Percentiles rank a stretch among this genome's conserved stretches.
Evolutionary conservation across 1,139 yeast genomes (phyloP).

Genomic region (Debaryomycetaceae sp.): DNA sequence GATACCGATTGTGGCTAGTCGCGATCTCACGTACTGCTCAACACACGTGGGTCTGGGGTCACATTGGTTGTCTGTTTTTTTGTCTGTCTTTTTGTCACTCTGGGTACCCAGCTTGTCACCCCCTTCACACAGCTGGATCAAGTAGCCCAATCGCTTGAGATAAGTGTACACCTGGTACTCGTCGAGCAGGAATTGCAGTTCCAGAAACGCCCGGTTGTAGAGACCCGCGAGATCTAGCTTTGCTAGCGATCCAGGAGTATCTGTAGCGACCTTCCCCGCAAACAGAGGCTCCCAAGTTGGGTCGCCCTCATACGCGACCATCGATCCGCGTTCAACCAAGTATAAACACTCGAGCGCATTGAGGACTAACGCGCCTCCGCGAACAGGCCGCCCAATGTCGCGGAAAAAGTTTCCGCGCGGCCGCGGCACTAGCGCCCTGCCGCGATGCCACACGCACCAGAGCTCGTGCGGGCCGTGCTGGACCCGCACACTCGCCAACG

Average conservation of each 20-base stretch:
- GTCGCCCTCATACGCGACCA: conserved; percentile 39
- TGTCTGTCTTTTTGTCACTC: conserved; percentile 1
- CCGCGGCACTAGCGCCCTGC: conserved; percentile 38
- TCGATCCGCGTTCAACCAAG: conserved; percentile 73
- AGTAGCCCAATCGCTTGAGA: conserved; percentile 70
- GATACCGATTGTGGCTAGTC: conserved; percentile 2
- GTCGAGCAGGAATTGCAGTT: conserved; percentile 28
- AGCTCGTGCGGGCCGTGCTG: conserved; percentile 41
- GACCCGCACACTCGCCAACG: conserved; percentile 49
- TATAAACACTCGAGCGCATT: conserved; percentile 63
- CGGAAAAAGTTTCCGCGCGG: conserved; percentile 68
- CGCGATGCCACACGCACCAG: conserved; percentile 34
- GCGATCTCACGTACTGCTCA: neutral
- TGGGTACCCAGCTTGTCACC: neutral
- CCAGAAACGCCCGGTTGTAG: conserved; percentile 41
- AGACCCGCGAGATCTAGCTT: conserved; percentile 57
- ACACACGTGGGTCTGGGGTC: neutral
- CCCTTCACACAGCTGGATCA: conserved; percentile 34
- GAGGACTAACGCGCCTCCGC: conserved; percentile 31
- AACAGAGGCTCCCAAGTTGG: conserved; percentile 2
- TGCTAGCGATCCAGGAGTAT: conserved; percentile 9
- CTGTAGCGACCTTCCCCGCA: neutral
- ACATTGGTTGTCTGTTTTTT: too few species aligned
- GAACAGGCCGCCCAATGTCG: conserved; percentile 51
- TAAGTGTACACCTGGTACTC: conserved; percentile 62